Percentiles rank a stretch among this genome's conserved stretches.
These are phyloP conservation scores for Darksidea phi DNA, from an alignment of 495 filamentous ascomycete species.

Conservation along the genomic window DNA sequence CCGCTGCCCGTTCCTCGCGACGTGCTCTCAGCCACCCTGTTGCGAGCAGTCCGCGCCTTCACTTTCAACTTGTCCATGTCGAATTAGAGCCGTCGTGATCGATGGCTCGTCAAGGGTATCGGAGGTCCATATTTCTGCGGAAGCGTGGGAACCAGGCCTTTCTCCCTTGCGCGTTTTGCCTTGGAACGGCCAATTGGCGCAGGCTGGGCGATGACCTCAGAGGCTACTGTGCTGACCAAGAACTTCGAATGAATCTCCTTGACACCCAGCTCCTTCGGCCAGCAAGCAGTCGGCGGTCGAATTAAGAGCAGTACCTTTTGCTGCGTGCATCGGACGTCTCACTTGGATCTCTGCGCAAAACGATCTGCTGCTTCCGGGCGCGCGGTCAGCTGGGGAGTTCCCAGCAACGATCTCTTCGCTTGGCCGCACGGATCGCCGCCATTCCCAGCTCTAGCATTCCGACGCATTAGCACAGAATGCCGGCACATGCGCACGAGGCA, in stretches of 20 bases:
- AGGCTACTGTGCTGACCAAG: not conserved
- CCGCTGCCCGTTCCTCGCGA: slow-evolving; percentile 17
- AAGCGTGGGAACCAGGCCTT: not conserved
- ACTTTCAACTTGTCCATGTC: slow-evolving; percentile 27
- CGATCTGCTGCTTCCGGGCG: too few relatives aligned
- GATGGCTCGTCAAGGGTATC: not conserved
- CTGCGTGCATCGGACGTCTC: too few relatives aligned
- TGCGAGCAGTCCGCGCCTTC: slow-evolving; percentile 23
- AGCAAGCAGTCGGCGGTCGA: too few relatives aligned
- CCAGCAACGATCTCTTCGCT: too few relatives aligned
- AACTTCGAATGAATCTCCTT: not conserved
- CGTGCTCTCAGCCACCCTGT: slow-evolving; percentile 14
- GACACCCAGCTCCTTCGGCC: not conserved
- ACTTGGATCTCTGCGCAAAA: too few relatives aligned
- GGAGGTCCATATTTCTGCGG: not conserved
- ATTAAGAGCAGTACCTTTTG: too few relatives aligned
- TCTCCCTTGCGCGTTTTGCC: not conserved
- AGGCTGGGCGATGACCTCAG: not conserved
- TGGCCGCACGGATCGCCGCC: too few relatives aligned
- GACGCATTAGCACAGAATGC: too few relatives aligned
- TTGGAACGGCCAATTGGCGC: not conserved
- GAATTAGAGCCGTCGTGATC: not conserved
- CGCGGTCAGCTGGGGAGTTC: too few relatives aligned
- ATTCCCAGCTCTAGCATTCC: too few relatives aligned
- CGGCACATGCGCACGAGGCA: too few relatives aligned